These are phyloP conservation scores for Begonia fuchsioides DNA, from an alignment of 306 rosid species.

Conservation along the genomic window DNA sequence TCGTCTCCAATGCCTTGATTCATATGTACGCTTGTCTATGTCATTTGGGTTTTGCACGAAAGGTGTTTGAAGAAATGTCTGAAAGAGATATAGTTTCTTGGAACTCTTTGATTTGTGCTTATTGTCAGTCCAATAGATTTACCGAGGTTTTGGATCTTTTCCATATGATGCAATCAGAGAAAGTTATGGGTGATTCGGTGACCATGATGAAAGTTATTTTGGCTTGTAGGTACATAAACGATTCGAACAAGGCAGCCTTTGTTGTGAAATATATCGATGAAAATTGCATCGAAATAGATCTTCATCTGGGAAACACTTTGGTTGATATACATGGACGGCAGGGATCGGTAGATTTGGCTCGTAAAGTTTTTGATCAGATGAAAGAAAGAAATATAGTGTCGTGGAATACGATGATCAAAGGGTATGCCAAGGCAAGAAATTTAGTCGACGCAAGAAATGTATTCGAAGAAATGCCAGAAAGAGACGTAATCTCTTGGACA, in stretches of 20 bases:
- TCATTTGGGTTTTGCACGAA: slow-evolving; percentile 28
- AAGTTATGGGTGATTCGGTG: slow-evolving; percentile 49
- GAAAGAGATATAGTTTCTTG: slow-evolving; percentile 75
- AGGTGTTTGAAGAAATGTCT: slow-evolving; percentile 55
- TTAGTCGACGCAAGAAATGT: slow-evolving; percentile 32
- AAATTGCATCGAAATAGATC: slow-evolving; percentile 30
- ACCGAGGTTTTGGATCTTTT: slow-evolving; percentile 49
- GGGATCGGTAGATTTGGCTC: slow-evolving; percentile 33
- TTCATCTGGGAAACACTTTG: slow-evolving; percentile 65
- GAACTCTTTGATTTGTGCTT: slow-evolving; percentile 78
- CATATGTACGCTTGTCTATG: slow-evolving; percentile 31
- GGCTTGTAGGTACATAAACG: slow-evolving; percentile 45
- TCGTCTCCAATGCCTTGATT: slow-evolving; percentile 55
- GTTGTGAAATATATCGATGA: slow-evolving; percentile 45
- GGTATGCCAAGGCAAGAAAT: slow-evolving; percentile 40
- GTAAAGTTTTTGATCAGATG: slow-evolving; percentile 53
- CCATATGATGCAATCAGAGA: slow-evolving; percentile 27
- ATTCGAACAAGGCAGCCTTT: slow-evolving; percentile 40
- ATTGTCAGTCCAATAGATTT: slow-evolving; percentile 31
- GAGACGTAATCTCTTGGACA: slow-evolving; percentile 82
- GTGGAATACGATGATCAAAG: slow-evolving; percentile 67
- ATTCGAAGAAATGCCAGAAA: slow-evolving; percentile 43
- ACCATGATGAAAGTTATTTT: slow-evolving; percentile 62
- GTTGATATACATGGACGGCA: slow-evolving; percentile 68
- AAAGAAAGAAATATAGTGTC: slow-evolving; percentile 44